Evolutionary conservation across 371 early-diverging fungal genomes (phyloP), one percentile per base, ranked within the genome.

Genomic region (Haplosporangium sp.): DNA sequence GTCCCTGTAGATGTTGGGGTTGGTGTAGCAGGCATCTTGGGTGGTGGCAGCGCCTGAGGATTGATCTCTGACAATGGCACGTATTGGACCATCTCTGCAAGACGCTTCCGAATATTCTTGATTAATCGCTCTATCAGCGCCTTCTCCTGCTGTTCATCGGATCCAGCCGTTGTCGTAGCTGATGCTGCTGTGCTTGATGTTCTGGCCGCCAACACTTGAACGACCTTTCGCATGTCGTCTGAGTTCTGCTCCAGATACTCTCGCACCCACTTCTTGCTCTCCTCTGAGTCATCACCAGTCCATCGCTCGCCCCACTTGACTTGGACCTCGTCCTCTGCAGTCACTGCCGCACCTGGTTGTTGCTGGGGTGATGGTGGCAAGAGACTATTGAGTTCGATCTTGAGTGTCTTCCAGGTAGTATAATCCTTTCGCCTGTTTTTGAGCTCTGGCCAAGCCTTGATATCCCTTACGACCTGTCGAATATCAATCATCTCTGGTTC

Each of bases 181-280:
- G 61, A 60, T 6, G 48, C 20, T 43, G 50, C 3, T n/a, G 20
- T 20, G 20, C 18, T n/a, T 16, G 50, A 48, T 48, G 50, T 53
- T 23, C 55, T 70, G 20, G 50, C 37, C 18, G 59, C 51, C 46
- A 76, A 21, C 7, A 73, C 29, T 7, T 21, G 69, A 9, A 64
- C 52, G 12, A 73, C 54, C 50, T 65, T 55, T 6, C 48, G 60
- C 62, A 79, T 72, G 2, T 79, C 79, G 4, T 37, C 48, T 8
- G 73, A 67, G 54, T 79, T 79, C 29, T 64, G 55, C 38, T 79
- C 73, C 52, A 79, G 62, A 54, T 68, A 65, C 46, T 79, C 79
- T 13, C 69, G 55, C 29, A 79, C 79, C 79, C 79, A 79, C n/a
- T 58, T 72, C 59, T 72, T 68, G 47, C 48, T 58, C 66, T 79